phyloP scores from a whole-genome alignment of 768 basidiomycete genomes.

The Hericium coralloides region DNA sequence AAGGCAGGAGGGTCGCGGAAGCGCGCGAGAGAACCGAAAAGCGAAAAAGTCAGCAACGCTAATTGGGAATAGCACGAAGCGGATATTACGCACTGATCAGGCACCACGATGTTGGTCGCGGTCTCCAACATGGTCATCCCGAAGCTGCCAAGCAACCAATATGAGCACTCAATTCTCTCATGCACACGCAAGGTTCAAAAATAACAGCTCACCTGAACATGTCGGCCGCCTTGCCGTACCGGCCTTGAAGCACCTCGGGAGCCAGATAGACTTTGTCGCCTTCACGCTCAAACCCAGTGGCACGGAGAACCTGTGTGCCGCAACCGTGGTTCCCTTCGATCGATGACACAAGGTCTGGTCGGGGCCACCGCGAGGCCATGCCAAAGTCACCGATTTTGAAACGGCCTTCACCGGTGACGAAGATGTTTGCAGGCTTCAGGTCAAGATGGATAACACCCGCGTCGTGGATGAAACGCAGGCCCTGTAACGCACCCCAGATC shows the following conservation, averaged over 20 bases:
- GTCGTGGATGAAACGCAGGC: slow-evolving; percentile 83
- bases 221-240: slow-evolving; percentile 90
- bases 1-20: neutral
- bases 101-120: slow-evolving; percentile 91
- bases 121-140: slow-evolving; percentile 96
- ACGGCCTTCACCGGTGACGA: slow-evolving; percentile 77
- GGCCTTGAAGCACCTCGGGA: slow-evolving; percentile 87
- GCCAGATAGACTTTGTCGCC: slow-evolving; percentile 97
- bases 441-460: slow-evolving; percentile 90
- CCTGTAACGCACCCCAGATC: slow-evolving; percentile 34
- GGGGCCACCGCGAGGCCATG: slow-evolving; percentile 92
- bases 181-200: neutral
- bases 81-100: slow-evolving; percentile 72
- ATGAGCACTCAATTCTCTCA: neutral
- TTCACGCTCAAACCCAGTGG: slow-evolving; percentile 77
- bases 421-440: slow-evolving; percentile 95
- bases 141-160: slow-evolving; percentile 45
- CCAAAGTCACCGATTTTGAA: slow-evolving; percentile 99
- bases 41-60: neutral
- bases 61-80: neutral
- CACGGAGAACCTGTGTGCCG: slow-evolving; percentile 3
- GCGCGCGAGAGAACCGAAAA: neutral
- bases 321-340: slow-evolving; percentile 4
- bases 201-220: slow-evolving; percentile 68
- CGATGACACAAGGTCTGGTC: slow-evolving; percentile 29